A percentile compares a stretch with the other conserved stretches of the same genome.
These are phyloP conservation scores for Cucurbitaria berberidis DNA, from an alignment of 2,329 filamentous ascomycete species.

Conservation along the genomic window DNA sequence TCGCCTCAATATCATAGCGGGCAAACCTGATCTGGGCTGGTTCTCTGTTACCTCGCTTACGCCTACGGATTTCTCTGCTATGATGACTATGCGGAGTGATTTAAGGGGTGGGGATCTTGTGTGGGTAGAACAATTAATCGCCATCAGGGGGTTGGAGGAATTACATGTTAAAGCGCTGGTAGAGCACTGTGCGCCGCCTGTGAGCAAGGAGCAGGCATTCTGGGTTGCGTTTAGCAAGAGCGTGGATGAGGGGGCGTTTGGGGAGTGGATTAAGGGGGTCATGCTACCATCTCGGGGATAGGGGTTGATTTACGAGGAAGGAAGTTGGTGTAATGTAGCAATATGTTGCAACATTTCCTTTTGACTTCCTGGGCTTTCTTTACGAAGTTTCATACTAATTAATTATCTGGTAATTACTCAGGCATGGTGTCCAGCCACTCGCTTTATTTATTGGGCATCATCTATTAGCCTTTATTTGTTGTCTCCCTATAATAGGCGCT, in stretches of 20 bases:
- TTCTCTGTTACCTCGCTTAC: conserved; percentile 50
- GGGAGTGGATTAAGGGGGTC: conserved; percentile 56
- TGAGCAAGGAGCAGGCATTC: conserved; percentile 62
- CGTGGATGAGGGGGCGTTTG: conserved; percentile 60
- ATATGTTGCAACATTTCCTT: background rate
- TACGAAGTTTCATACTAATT: too few species aligned
- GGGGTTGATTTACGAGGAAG: too few species aligned
- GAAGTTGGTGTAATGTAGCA: background rate
- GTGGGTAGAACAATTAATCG: conserved; percentile 64
- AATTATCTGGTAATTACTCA: too few species aligned
- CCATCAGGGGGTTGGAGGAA: conserved; percentile 57
- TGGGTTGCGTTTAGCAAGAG: conserved; percentile 67
- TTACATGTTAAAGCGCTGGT: conserved; percentile 62
- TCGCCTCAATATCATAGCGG: conserved; percentile 62
- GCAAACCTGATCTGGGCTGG: conserved; percentile 58
- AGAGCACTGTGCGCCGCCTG: conserved; percentile 60
- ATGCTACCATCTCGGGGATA: too few species aligned
- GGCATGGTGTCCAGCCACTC: too few species aligned
- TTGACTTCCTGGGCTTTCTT: too few species aligned
- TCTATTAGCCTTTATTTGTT: too few species aligned
- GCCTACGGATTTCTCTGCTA: conserved; percentile 28
- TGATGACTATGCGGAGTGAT: conserved; percentile 29
- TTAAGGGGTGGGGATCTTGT: conserved; percentile 52
- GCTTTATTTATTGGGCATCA: too few species aligned
- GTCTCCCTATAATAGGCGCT: too few species aligned